These are phyloP conservation scores for Acer saccharum DNA, from an alignment of 345 rosid species.

Conservation along the genomic window DNA sequence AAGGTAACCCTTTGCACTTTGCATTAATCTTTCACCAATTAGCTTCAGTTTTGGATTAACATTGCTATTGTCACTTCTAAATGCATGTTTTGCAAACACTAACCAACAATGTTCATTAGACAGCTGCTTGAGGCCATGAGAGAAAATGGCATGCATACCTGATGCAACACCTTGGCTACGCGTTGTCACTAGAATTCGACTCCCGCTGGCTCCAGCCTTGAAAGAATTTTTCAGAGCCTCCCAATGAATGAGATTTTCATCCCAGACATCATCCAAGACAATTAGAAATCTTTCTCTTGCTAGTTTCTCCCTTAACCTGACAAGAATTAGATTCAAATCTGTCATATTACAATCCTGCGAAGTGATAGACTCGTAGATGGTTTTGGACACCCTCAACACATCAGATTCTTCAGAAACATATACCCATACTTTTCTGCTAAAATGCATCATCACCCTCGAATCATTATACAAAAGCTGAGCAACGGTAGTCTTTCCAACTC, in stretches of 20 bases:
- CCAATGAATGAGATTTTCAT: conserved; percentile 31
- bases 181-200: conserved; percentile 46
- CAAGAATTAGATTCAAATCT: conserved; percentile 40
- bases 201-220: conserved; percentile 28
- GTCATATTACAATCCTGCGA: conserved; percentile 26
- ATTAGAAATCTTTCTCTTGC: conserved; percentile 30
- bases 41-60: conserved; percentile 24
- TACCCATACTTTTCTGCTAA: conserved; percentile 34
- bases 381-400: conserved; percentile 38
- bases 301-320: conserved; percentile 33
- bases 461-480: conserved; percentile 42
- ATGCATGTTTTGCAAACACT: conserved; percentile 33
- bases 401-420: conserved; percentile 47
- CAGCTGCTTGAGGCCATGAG: conserved; percentile 30
- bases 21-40: conserved; percentile 39
- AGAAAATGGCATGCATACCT: conserved; percentile 23
- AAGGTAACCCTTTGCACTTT: conserved; percentile 43
- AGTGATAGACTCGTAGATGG: conserved; percentile 35
- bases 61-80: conserved; percentile 16
- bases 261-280: conserved; percentile 47
- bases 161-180: conserved; percentile 33
- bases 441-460: conserved; percentile 20
- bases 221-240: conserved; percentile 34
- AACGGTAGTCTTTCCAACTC: conserved; percentile 48
- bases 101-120: conserved; percentile 39